These are phyloP conservation scores for Magnusiomyces tetraspermus DNA, from an alignment of 1,139 yeast species.

Conservation along the genomic window DNA sequence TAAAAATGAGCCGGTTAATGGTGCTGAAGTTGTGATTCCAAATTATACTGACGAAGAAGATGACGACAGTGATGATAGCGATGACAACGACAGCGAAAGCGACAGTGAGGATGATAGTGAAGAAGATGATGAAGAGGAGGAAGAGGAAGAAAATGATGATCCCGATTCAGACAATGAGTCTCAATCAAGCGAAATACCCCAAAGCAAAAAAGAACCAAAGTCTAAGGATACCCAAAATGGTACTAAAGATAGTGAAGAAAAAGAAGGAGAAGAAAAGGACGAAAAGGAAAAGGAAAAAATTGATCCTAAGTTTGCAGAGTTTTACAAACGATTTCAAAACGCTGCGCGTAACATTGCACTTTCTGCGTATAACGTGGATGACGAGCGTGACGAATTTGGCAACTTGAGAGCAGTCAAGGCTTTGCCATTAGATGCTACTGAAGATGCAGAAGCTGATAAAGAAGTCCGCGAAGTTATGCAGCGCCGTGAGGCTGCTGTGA, in stretches of 20 bases:
- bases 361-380: conserved; percentile 10
- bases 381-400: conserved; percentile 4
- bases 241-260: too few relatives aligned
- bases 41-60: conserved; percentile 16
- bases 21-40: not conserved
- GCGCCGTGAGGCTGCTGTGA: conserved; percentile 8
- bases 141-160: conserved; percentile 36
- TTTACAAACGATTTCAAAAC: conserved; percentile 16
- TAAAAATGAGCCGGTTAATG: not conserved
- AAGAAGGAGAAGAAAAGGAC: conserved; percentile 32
- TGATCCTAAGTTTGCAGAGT: conserved; percentile 16
- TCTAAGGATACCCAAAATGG: conserved; percentile 25
- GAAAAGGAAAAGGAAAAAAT: conserved; percentile 14
- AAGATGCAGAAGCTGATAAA: conserved; percentile 8
- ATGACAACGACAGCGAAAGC: conserved; percentile 20
- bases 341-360: conserved; percentile 14
- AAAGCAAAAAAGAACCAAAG: not conserved
- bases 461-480: conserved; percentile 7
- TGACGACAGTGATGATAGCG: conserved; percentile 5
- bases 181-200: not conserved
- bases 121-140: conserved; percentile 44
- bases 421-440: conserved; percentile 8
- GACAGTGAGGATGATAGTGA: conserved; percentile 44
- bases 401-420: conserved; percentile 1
- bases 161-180: conserved; percentile 27